Base-by-base conservation (phyloP, 805 yeast species). In the Saturnispora kantuleensis region DNA sequence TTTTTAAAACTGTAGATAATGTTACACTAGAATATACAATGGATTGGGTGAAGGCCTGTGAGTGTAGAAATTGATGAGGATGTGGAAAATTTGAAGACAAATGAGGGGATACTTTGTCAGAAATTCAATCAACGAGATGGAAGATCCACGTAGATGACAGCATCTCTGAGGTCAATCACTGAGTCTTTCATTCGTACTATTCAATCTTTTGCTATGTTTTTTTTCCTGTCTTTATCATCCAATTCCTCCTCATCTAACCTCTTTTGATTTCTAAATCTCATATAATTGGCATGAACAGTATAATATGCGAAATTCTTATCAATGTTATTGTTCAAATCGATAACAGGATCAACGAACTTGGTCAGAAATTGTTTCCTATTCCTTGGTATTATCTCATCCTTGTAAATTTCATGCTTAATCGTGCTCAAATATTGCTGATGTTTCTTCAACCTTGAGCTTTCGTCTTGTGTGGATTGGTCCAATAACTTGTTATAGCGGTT, bases 281-380 rank as follows among this genome's bases (percentile, higher is more conserved):
- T 46, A 48, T 74, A 76, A 42, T 67, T 70, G 17, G 68, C 55
- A 47, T 70, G 74, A 45, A 71, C 67, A 2, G 57, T 55, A 49
- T 64, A 67, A 49, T 73, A 73, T 28, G 39, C 51, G 38, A 57
- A 53, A 38, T 55, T 64, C 8, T 50, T 39, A 49, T 65, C 69
- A 32, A 65, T 62, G 38, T 58, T 64, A 52, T 65, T 65, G 3
- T 52, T 45, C 3, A 38, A 30, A 36, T 53, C 54, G 3, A 21
- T 39, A 13, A 63, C 45, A 18, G 45, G 48, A 10, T 48, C 39
- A 3, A 64, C 66, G 54, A 64, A 65, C 4, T 51, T 57, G 13
- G 46, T 50, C 12, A 62, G 9, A 38, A 64, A 63, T 41, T 52
- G 53, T 12, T 44, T 45, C 28, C 62, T 52, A 1, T 56, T 49